Percentiles rank a stretch among this genome's conserved stretches.
phyloP scores from a whole-genome alignment of 257 asterid species.

The Petunia axillaris region DNA sequence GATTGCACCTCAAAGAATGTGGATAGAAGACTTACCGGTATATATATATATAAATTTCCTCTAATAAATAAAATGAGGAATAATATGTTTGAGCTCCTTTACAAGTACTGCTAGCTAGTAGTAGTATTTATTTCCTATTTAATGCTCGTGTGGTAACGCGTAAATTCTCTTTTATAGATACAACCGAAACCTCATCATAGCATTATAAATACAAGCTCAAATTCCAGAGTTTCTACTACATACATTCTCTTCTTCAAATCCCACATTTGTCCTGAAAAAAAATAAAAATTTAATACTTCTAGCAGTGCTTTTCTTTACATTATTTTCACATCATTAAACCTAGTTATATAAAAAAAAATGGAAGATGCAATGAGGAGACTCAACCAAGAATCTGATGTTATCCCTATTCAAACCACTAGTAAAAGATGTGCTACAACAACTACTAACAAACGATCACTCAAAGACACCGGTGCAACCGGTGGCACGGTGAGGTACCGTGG shows the following conservation, averaged over 20 bases:
- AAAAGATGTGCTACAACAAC: slow-evolving; percentile 41
- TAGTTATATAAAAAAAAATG: slow-evolving; percentile 40
- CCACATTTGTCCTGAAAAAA: background rate
- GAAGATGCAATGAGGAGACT: slow-evolving; percentile 82
- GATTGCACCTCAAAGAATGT: too few species aligned
- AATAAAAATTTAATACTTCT: background rate
- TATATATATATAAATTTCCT: too few species aligned
- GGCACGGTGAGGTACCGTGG: slow-evolving; percentile 72
- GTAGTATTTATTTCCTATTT: slow-evolving; percentile 13
- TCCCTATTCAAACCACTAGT: slow-evolving; percentile 30
- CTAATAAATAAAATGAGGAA: too few species aligned
- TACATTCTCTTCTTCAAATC: background rate
- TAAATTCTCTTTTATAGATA: slow-evolving; percentile 47
- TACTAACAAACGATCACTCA: slow-evolving; percentile 51
- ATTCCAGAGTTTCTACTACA: background rate
- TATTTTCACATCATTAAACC: background rate
- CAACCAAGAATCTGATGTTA: slow-evolving; percentile 43
- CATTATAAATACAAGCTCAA: slow-evolving; percentile 29
- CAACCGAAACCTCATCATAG: slow-evolving; percentile 25
- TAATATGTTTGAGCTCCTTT: background rate
- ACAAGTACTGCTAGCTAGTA: background rate
- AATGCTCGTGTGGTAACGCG: slow-evolving; percentile 24
- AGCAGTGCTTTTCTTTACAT: background rate
- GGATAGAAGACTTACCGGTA: too few species aligned
- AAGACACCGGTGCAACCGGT: slow-evolving; percentile 38